Conservation (phyloP, 345 rosid species). For the Anacardium occidentale region DNA sequence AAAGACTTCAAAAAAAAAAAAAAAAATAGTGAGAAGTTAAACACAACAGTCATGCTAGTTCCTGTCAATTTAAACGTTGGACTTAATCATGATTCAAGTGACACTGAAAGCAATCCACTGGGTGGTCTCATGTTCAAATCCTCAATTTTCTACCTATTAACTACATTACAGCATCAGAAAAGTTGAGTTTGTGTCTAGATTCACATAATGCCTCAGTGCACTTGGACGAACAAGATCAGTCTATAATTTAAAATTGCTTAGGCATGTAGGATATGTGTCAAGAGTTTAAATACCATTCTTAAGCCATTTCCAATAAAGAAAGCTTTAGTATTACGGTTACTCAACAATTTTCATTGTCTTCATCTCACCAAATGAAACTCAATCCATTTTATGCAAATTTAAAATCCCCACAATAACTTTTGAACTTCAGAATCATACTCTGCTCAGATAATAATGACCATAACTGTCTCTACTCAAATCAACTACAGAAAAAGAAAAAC, state of each 20-base stretch:
- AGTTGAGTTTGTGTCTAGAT: too few species aligned
- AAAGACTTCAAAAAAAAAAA: too few species aligned
- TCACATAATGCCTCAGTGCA: background rate
- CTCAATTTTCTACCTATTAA: background rate
- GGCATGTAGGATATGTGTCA: background rate
- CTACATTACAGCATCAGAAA: too few species aligned
- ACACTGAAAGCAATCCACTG: background rate
- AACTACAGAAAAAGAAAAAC: background rate
- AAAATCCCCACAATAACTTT: background rate
- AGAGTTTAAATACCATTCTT: background rate
- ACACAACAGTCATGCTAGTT: background rate
- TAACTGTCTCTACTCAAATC: background rate
- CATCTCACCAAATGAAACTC: slow-evolving; percentile 5
- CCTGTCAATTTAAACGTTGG: background rate
- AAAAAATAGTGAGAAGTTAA: background rate
- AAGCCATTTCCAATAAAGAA: background rate
- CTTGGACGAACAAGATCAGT: background rate
- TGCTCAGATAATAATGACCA: too few species aligned
- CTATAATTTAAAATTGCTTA: background rate
- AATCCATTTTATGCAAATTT: background rate
- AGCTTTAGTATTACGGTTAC: background rate
- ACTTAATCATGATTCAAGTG: background rate
- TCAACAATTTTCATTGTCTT: background rate
- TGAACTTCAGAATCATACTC: background rate
- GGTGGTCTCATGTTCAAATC: background rate